Percentiles rank a stretch among this genome's conserved stretches.
These are phyloP conservation scores for Triticum turgidum DNA, from an alignment of 176 grass and related monocot genomes.

Conservation along the genomic window DNA sequence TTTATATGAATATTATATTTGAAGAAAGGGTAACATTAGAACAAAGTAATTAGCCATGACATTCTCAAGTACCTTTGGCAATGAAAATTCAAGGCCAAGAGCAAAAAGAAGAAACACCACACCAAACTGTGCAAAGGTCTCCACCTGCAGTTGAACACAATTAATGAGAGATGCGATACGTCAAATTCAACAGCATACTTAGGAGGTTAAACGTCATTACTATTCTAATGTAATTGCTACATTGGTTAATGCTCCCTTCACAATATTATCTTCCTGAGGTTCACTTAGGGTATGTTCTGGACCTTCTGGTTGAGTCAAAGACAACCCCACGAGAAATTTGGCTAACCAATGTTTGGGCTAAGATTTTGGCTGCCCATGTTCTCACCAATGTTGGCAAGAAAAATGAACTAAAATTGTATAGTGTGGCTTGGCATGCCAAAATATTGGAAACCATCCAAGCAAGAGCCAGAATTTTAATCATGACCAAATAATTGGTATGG, in stretches of 20 bases:
- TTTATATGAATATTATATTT: conserved; percentile 13
- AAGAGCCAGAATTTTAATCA: not conserved
- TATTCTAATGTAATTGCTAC: not conserved
- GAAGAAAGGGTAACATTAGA: conserved; percentile 2
- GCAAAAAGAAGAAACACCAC: conserved; percentile 99
- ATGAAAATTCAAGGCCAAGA: conserved; percentile 94
- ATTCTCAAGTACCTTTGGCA: conserved; percentile 65
- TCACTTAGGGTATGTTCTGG: not conserved
- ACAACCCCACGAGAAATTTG: not conserved
- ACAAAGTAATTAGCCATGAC: conserved; percentile 3
- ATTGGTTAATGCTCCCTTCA: not conserved
- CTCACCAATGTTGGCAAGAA: not conserved
- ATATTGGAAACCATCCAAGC: not conserved
- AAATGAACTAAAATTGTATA: not conserved
- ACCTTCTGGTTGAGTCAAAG: not conserved
- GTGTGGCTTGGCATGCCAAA: not conserved
- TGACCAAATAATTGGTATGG: not conserved
- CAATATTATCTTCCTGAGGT: not conserved
- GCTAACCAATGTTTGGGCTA: not conserved
- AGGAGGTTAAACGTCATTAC: not conserved
- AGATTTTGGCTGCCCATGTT: not conserved
- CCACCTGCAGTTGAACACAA: conserved; percentile 65
- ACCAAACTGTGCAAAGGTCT: conserved; percentile 99
- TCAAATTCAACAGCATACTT: conserved; percentile 13
- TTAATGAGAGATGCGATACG: not conserved